These are phyloP conservation scores for Colletotrichum orchidophilum DNA, from an alignment of 2,329 filamentous ascomycete species.

Conservation along the genomic window DNA sequence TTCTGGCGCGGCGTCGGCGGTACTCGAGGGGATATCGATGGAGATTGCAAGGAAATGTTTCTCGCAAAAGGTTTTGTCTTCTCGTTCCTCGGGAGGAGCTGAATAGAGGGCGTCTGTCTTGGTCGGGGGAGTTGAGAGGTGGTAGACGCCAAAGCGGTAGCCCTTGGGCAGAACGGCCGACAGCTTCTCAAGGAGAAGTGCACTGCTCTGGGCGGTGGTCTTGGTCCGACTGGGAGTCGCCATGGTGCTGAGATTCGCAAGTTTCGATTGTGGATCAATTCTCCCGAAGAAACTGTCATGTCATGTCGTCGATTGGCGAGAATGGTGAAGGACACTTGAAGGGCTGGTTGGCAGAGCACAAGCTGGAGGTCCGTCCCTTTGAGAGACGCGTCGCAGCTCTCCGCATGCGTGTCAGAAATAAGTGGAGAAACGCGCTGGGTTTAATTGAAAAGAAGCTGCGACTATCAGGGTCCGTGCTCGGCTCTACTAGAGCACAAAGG, in stretches of 20 bases:
- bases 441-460: not conserved
- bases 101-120: constrained; percentile 81
- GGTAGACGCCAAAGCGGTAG: constrained; percentile 75
- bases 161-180: constrained; percentile 63
- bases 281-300: not conserved
- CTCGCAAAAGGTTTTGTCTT: constrained; percentile 85
- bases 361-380: not conserved
- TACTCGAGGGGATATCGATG: constrained; percentile 45
- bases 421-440: constrained; percentile 9
- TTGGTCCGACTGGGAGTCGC: constrained; percentile 27
- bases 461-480: not conserved
- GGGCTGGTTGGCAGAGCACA: not conserved
- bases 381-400: constrained; percentile 23
- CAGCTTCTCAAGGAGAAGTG: constrained; percentile 50
- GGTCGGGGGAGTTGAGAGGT: constrained; percentile 86
- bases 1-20: constrained; percentile 13
- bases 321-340: not conserved
- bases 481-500: rapidly evolving
- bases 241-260: constrained; percentile 36
- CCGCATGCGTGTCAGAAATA: constrained; percentile 19
- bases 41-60: constrained; percentile 76
- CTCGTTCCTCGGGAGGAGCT: constrained; percentile 74
- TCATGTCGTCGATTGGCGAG: not conserved
- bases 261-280: not conserved
- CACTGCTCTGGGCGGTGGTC: constrained; percentile 38